Evolutionary conservation across 2,329 filamentous ascomycete genomes (phyloP).

Genomic region (Fusarium ramigenum): DNA sequence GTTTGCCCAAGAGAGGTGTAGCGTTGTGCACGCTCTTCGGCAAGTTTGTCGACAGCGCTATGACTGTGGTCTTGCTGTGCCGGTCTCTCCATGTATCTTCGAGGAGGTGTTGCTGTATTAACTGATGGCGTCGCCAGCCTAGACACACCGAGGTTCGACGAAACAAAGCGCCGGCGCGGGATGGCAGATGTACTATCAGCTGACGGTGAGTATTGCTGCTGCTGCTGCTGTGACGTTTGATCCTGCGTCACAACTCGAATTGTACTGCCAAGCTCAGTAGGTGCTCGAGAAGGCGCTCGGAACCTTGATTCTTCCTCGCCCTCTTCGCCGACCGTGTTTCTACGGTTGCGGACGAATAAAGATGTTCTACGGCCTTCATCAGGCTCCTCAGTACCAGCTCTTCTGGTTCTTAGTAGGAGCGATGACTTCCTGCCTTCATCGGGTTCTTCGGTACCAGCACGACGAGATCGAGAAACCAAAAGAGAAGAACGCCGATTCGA

Average conservation of each 20-base stretch:
- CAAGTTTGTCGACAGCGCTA: conserved; percentile 35
- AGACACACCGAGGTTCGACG: conserved; percentile 57
- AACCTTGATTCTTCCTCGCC: conserved; percentile 59
- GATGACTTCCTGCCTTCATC: conserved; percentile 57
- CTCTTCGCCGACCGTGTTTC: conserved; percentile 58
- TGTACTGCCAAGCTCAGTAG: conserved; percentile 62
- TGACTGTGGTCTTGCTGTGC: conserved; percentile 50
- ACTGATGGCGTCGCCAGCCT: conserved; percentile 54
- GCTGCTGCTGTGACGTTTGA: conserved; percentile 25
- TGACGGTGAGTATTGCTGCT: conserved; percentile 32
- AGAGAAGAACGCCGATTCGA: conserved; percentile 61
- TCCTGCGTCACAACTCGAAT: conserved; percentile 46
- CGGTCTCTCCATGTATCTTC: conserved; percentile 54
- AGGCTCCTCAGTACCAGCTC: conserved; percentile 59
- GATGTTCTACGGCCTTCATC: conserved; percentile 58
- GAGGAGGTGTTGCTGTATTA: conserved; percentile 51
- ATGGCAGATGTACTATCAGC: conserved; percentile 46
- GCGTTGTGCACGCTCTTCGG: conserved; percentile 46
- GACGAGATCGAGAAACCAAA: conserved; percentile 54
- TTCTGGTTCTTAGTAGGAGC: conserved; percentile 56
- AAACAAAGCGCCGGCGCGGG: conserved; percentile 62
- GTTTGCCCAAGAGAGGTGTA: conserved; percentile 57
- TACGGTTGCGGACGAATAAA: conserved; percentile 56
- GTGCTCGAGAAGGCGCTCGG: conserved; percentile 66
- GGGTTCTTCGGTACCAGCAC: conserved; percentile 58